Conservation (phyloP, 23 red algal species). For the Gracilaria caudata region DNA sequence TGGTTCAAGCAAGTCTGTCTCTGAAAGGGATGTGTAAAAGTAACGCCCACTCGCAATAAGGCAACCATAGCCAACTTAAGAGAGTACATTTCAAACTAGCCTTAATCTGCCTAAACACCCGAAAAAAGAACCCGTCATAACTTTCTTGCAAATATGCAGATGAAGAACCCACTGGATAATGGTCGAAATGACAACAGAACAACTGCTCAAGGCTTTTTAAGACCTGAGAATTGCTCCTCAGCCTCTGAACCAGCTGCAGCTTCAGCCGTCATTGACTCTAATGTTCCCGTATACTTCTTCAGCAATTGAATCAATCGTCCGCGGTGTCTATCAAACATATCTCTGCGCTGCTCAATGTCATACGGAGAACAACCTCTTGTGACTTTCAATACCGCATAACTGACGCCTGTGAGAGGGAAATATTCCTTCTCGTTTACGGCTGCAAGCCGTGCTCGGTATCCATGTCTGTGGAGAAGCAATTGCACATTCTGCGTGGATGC, state of each 20-base stretch:
- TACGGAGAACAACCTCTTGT: constrained; percentile 44
- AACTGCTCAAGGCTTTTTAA: neutral
- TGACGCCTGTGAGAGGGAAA: constrained; percentile 49
- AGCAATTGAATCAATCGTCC: constrained; percentile 27
- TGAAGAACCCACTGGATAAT: too few species aligned
- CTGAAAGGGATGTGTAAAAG: too few species aligned
- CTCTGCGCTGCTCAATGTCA: constrained; percentile 13
- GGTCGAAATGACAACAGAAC: too few species aligned
- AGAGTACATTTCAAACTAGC: too few species aligned
- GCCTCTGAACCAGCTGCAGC: neutral
- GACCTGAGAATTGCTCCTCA: neutral
- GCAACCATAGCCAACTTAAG: neutral
- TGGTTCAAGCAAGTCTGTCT: too few species aligned
- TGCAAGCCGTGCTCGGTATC: constrained; percentile 10
- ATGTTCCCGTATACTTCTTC: constrained; percentile 37
- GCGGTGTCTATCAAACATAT: constrained; percentile 26
- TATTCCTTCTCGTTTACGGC: constrained; percentile 49
- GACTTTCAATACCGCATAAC: constrained; percentile 45
- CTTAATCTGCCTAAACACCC: too few species aligned
- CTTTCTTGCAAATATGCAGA: too few species aligned
- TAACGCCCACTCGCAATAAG: neutral
- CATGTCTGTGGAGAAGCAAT: constrained; percentile 16
- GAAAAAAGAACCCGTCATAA: too few species aligned
- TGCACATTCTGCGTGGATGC: constrained; percentile 50
- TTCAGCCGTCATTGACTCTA: neutral